These are phyloP conservation scores for Cytidiella melzeri DNA, from an alignment of 768 basidiomycete species.

Conservation along the genomic window DNA sequence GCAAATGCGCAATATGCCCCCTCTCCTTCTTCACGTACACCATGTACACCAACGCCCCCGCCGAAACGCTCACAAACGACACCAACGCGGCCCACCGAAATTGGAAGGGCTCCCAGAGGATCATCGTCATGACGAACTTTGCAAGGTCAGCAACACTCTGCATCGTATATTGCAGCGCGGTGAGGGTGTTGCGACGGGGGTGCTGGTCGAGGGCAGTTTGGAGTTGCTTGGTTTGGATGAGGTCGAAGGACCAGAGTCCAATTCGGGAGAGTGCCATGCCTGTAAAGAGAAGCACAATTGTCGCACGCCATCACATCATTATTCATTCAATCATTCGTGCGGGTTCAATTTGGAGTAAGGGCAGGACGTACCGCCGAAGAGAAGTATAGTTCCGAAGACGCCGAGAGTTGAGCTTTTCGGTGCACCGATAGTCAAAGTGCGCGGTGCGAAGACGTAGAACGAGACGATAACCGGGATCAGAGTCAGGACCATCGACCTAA, in stretches of 20 bases:
- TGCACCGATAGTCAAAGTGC: constrained; percentile 3
- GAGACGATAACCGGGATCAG: constrained; percentile 40
- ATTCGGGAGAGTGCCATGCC: constrained; percentile 43
- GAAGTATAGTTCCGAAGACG: constrained; percentile 30
- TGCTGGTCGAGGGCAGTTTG: constrained; percentile 38
- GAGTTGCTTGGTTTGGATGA: constrained; percentile 43
- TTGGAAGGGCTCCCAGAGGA: constrained; percentile 27
- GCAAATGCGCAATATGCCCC: constrained; percentile 26
- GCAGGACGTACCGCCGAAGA: constrained; percentile 34
- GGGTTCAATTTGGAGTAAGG: no score
- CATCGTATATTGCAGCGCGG: constrained; percentile 30
- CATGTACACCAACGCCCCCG: constrained; percentile 26
- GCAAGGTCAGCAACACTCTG: constrained; percentile 27
- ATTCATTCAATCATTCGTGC: no score
- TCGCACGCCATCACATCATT: not conserved
- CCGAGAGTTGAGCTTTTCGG: constrained; percentile 17
- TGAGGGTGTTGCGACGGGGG: constrained; percentile 39
- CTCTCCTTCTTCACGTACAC: constrained; percentile 27
- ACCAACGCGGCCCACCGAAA: constrained; percentile 31
- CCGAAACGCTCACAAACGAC: constrained; percentile 26
- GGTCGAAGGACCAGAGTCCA: constrained; percentile 49
- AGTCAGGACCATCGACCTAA: constrained; percentile 34
- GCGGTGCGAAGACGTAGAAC: constrained; percentile 28
- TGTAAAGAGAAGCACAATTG: constrained; percentile 5
- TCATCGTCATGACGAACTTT: constrained; percentile 31